Percentiles rank a stretch among this genome's conserved stretches.
phyloP scores from a whole-genome alignment of 106 monocot species.

The Dendrobium huoshanense region DNA sequence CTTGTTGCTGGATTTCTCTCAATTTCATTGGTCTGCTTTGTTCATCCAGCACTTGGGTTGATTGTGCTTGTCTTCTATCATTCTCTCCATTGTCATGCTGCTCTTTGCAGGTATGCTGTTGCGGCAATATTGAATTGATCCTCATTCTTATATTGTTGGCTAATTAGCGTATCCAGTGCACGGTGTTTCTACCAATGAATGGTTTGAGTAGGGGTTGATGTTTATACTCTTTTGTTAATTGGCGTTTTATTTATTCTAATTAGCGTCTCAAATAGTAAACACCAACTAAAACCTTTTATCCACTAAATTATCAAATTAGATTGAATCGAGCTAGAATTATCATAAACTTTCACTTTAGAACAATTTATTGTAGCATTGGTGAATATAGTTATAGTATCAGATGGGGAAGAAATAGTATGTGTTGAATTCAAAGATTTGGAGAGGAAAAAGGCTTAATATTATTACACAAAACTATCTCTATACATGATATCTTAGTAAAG shows the following conservation, averaged over 20 bases:
- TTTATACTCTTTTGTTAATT: neutral
- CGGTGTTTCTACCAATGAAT: neutral
- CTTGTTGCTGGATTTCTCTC: slow-evolving; percentile 58
- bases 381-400: too few relatives aligned
- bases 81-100: slow-evolving; percentile 58
- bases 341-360: too few relatives aligned
- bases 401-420: too few relatives aligned
- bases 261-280: too few relatives aligned
- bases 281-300: too few relatives aligned
- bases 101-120: slow-evolving; percentile 75
- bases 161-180: neutral
- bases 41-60: slow-evolving; percentile 90
- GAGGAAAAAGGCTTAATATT: too few relatives aligned
- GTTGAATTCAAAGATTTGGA: too few relatives aligned
- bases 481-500: too few relatives aligned
- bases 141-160: neutral
- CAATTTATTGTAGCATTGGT: too few relatives aligned
- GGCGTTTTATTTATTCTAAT: neutral
- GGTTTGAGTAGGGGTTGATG: neutral
- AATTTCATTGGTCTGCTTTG: slow-evolving; percentile 69
- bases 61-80: slow-evolving; percentile 67
- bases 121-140: neutral
- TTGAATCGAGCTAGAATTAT: too few relatives aligned
- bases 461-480: too few relatives aligned
- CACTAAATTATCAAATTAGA: too few relatives aligned